Base-by-base conservation (phyloP, 2,329 filamentous ascomycete species). In the Fusarium incarnatum region DNA sequence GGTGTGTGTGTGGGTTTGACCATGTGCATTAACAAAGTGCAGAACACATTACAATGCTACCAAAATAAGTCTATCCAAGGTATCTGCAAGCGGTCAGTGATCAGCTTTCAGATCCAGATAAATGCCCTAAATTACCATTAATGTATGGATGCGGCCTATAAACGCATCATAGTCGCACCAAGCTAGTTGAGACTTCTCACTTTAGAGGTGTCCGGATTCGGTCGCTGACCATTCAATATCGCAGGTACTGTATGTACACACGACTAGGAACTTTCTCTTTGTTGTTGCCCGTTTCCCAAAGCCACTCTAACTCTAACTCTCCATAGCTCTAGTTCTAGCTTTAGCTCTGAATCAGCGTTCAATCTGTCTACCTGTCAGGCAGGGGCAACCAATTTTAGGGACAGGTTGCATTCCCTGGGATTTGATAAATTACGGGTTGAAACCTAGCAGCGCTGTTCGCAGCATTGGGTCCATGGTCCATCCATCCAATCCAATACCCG, bases 341-440 rank as follows among this genome's bases (percentile, higher is more conserved):
- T 10, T 37, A 37, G 34, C 34, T 37, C 34, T 37, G 34, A 37
- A 37, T 18, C 34, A 37, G 34, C 34, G 10, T 37, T n/a, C 18
- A n/a, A n/a, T 37, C 18, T 37, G 18, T n/a, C 18, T 37, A n/a
- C 34, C 34, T 37, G 34, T 37, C 18, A n/a, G 18, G 34, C 34
- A 37, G 34, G 34, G 18, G 34, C 61, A 58, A 59, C 54, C 60
- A 56, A 67, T 73, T 56, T 71, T 67, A 61, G 72, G 73, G 67
- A 73, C 68, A 75, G 71, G 66, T 74, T 75, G 71, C 73, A 75
- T 75, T 75, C 73, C 73, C 68, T 73, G 32, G 50, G 42, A 59
- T 54, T 44, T 54, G 45, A 68, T 64, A 71, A 37, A 37, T 37
- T 37, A 37, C 18, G 34, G 34, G 18, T 47, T 68, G 60, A 62